A percentile compares a stretch with the other conserved stretches of the same genome.
phyloP scores from a whole-genome alignment of 176 grass and related monocot genomes.

The Triticum timopheevii region DNA sequence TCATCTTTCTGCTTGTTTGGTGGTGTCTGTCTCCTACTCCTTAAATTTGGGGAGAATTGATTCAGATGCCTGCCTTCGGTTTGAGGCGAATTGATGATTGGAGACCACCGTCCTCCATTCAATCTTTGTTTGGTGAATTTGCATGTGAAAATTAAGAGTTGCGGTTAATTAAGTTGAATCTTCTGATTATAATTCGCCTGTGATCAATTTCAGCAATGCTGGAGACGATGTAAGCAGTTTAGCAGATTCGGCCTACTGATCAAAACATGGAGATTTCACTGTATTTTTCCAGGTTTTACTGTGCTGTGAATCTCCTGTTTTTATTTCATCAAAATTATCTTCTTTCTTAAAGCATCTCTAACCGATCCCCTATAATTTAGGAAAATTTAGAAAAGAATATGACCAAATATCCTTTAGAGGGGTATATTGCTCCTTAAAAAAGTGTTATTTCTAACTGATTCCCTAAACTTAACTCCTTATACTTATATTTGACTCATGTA shows the following conservation, averaged over 20 bases:
- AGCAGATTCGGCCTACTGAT: too few species aligned
- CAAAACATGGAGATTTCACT: neutral
- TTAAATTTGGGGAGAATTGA: neutral
- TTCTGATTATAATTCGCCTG: neutral
- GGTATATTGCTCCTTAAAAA: too few species aligned
- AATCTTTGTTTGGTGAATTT: neutral
- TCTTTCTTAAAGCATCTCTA: too few species aligned
- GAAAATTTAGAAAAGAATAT: too few species aligned
- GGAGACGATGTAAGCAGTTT: too few species aligned
- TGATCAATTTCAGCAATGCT: neutral
- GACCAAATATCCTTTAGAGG: too few species aligned
- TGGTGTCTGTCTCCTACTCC: neutral
- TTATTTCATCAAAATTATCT: too few species aligned
- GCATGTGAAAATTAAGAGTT: neutral
- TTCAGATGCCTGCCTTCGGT: slow-evolving; percentile 1
- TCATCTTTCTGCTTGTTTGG: neutral
- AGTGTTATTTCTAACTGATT: too few species aligned
- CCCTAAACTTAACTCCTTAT: too few species aligned
- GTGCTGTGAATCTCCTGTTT: too few species aligned
- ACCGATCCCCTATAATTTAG: too few species aligned
- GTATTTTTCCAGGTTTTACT: neutral
- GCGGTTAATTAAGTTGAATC: neutral
- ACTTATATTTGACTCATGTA: too few species aligned
- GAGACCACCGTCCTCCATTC: neutral
- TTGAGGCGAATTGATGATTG: neutral